phyloP scores from a whole-genome alignment of 2,329 filamentous ascomycete genomes.

The Talaromyces amestolkiae region DNA sequence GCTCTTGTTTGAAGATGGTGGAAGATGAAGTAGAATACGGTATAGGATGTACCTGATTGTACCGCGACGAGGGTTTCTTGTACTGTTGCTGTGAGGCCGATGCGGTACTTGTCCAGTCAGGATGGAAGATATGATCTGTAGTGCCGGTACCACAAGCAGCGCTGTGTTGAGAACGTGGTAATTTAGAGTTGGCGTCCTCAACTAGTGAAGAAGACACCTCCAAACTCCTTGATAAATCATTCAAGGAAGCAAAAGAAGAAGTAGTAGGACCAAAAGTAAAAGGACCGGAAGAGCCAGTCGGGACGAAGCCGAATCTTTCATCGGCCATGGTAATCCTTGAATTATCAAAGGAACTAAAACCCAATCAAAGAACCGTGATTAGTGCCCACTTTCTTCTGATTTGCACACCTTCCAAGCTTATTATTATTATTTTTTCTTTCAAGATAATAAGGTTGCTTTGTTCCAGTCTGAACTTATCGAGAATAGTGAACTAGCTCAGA shows the following conservation, averaged over 20 bases:
- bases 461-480: neutral
- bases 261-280: conserved; percentile 4
- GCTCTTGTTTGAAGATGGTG: conserved; percentile 1
- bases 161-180: neutral
- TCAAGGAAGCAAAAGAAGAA: neutral
- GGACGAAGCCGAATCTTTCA: conserved; percentile 1
- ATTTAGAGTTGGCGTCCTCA: neutral
- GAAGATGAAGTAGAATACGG: neutral
- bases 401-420: neutral
- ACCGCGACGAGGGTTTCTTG: conserved; percentile 5
- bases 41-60: conserved; percentile 4
- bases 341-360: neutral
- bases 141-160: neutral
- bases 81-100: neutral
- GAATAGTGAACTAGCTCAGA: neutral
- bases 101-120: neutral
- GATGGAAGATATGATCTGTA: neutral
- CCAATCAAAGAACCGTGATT: neutral
- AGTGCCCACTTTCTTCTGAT: neutral
- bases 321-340: neutral
- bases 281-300: conserved; percentile 11
- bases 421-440: neutral
- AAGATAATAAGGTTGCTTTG: neutral
- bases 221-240: conserved; percentile 2
- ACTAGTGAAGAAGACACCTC: neutral